Evolutionary conservation across 352 stramenopile species (phyloP).

Genomic region (Pythium vanterpoolii): DNA sequence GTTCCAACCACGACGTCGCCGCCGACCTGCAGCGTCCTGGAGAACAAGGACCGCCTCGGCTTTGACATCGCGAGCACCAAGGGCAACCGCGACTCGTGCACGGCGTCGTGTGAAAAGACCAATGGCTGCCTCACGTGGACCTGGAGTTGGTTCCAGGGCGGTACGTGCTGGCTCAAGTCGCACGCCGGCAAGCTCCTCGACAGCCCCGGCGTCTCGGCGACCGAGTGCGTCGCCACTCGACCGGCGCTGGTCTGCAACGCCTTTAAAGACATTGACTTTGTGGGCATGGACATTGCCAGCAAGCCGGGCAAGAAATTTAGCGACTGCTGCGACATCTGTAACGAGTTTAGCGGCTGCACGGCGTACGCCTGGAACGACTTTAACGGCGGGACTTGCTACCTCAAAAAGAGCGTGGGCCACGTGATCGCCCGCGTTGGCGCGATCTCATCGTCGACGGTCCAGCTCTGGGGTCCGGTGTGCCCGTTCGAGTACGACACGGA

Average conservation of each 20-base stretch:
- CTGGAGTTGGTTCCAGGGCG: conserved; percentile 22
- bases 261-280: conserved; percentile 21
- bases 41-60: conserved; percentile 13
- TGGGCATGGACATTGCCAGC: conserved; percentile 22
- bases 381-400: conserved; percentile 50
- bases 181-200: conserved; percentile 7
- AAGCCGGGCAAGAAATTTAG: conserved; percentile 10
- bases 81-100: conserved; percentile 2
- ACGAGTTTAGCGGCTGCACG: conserved; percentile 30
- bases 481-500: conserved; percentile 10
- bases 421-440: not conserved
- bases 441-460: not conserved
- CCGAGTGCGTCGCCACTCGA: not conserved
- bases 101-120: not conserved
- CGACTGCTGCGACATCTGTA: conserved; percentile 36
- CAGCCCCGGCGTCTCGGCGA: conserved; percentile 1
- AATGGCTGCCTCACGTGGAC: conserved; percentile 17
- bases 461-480: not conserved
- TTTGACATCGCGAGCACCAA: conserved; percentile 10
- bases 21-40: conserved; percentile 1
- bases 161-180: conserved; percentile 28
- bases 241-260: conserved; percentile 2
- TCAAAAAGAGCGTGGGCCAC: conserved; percentile 25
- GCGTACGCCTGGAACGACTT: conserved; percentile 39
- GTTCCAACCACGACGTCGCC: not conserved